Percentiles rank a stretch among this genome's conserved stretches.
Conservation (phyloP, 306 rosid genomes). For the Hippophae gyantsensis region DNA sequence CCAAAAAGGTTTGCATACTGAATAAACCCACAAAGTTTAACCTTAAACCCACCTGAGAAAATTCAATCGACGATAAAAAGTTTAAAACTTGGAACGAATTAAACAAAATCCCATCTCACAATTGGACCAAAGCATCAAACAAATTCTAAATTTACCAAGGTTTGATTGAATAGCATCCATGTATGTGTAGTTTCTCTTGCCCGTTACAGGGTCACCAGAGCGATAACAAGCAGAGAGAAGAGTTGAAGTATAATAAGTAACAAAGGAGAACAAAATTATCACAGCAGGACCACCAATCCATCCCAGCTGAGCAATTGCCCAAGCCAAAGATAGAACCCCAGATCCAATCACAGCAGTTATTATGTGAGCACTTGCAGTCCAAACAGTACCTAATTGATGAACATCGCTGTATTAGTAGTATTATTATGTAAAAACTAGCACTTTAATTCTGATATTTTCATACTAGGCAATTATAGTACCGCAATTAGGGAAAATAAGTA, state of each 20-base stretch:
- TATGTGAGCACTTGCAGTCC: conserved; percentile 55
- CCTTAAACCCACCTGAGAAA: conserved; percentile 10
- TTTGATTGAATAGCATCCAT: not conserved
- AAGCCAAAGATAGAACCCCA: conserved; percentile 43
- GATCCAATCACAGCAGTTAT: conserved; percentile 60
- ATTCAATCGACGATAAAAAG: not conserved
- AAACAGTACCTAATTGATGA: conserved; percentile 29
- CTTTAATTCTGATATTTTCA: too few relatives aligned
- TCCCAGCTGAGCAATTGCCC: conserved; percentile 54
- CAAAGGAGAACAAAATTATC: not conserved
- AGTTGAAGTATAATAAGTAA: not conserved
- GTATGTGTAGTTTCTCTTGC: conserved; percentile 4
- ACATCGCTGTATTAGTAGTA: too few relatives aligned
- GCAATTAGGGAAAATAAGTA: not conserved
- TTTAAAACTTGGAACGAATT: not conserved
- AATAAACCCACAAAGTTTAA: conserved; percentile 15
- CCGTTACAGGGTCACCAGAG: not conserved
- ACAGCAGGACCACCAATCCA: conserved; percentile 7
- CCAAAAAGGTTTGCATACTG: conserved; percentile 17
- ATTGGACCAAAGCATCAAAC: not conserved
- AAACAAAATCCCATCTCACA: not conserved
- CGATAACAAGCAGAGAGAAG: conserved; percentile 3
- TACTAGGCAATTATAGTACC: too few relatives aligned
- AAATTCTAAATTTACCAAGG: not conserved
- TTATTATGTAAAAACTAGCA: too few relatives aligned